phyloP scores from a whole-genome alignment of 2,329 filamentous ascomycete genomes.

The Daldinia eschscholtzii region DNA sequence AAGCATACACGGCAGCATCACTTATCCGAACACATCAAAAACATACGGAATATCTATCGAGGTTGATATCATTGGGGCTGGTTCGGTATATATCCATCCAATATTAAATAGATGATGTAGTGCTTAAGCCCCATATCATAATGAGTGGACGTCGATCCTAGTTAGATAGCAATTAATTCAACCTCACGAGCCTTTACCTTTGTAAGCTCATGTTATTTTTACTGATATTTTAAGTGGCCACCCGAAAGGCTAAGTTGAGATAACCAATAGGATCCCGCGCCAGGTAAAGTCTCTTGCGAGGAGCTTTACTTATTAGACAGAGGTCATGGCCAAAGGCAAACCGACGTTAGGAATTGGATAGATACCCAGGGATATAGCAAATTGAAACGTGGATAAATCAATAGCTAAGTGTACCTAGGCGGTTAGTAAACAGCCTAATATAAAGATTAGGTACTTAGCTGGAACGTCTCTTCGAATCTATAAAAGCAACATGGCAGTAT shows the following conservation, averaged over 20 bases:
- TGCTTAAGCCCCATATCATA: constrained; percentile 1
- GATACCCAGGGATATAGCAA: background rate
- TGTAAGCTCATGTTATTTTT: background rate
- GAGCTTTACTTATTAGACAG: background rate
- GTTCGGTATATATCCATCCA: constrained; percentile 10
- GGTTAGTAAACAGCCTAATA: background rate
- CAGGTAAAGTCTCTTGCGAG: constrained; percentile 1
- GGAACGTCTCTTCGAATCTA: constrained; percentile 15
- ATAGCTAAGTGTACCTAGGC: background rate
- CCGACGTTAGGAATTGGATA: background rate
- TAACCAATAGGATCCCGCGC: background rate
- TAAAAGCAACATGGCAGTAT: constrained; percentile 15
- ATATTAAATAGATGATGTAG: constrained; percentile 4
- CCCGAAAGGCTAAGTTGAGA: background rate
- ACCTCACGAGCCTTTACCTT: background rate
- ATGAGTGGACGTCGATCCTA: background rate
- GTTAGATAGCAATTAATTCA: constrained; percentile 2
- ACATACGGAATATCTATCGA: constrained; percentile 7
- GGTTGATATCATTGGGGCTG: constrained; percentile 2
- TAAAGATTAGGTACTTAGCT: constrained; percentile 12
- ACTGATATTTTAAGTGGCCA: background rate
- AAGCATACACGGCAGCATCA: constrained; percentile 21
- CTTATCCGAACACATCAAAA: constrained; percentile 16
- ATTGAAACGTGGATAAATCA: too few species aligned
- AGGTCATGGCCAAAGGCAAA: background rate